These are phyloP conservation scores for Pleomassaria siparia DNA, from an alignment of 2,329 filamentous ascomycete genomes.

Conservation along the genomic window DNA sequence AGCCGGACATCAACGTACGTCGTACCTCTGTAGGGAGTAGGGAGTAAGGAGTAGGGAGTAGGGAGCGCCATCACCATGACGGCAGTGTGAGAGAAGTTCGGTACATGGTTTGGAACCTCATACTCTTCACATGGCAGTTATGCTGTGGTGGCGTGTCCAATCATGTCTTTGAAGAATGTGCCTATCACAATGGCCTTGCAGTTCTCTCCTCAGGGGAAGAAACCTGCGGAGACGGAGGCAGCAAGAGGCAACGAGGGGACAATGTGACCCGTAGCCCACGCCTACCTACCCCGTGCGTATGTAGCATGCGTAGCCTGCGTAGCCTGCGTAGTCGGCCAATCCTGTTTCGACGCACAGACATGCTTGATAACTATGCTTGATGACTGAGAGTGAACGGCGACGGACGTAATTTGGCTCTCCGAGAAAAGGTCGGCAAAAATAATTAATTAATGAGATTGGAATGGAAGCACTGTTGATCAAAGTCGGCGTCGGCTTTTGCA, in stretches of 20 bases:
- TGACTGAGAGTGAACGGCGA: constrained; percentile 2
- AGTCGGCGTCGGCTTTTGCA: no score
- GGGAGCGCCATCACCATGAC: not conserved
- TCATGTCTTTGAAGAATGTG: constrained; percentile 18
- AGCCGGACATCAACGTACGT: not conserved
- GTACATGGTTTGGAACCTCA: not conserved
- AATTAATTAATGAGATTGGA: not conserved
- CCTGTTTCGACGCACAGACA: constrained; percentile 5
- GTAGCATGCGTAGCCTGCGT: no score
- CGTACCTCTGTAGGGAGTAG: not conserved
- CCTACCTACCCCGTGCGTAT: no score
- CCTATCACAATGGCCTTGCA: constrained; percentile 9
- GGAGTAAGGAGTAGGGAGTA: not conserved
- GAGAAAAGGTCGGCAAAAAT: not conserved
- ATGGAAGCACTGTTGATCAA: constrained; percentile 11
- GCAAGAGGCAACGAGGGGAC: constrained; percentile 1
- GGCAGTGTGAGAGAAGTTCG: not conserved
- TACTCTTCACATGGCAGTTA: not conserved
- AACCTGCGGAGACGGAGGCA: constrained; percentile 12
- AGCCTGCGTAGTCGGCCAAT: constrained; percentile 6
- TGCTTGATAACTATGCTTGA: constrained; percentile 1
- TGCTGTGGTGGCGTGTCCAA: constrained; percentile 6
- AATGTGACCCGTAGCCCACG: not conserved
- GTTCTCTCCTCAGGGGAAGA: constrained; percentile 2
- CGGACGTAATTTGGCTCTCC: constrained; percentile 9